These are phyloP conservation scores for Asterochloris erici DNA, from an alignment of 139 green algal genomes.

Conservation along the genomic window DNA sequence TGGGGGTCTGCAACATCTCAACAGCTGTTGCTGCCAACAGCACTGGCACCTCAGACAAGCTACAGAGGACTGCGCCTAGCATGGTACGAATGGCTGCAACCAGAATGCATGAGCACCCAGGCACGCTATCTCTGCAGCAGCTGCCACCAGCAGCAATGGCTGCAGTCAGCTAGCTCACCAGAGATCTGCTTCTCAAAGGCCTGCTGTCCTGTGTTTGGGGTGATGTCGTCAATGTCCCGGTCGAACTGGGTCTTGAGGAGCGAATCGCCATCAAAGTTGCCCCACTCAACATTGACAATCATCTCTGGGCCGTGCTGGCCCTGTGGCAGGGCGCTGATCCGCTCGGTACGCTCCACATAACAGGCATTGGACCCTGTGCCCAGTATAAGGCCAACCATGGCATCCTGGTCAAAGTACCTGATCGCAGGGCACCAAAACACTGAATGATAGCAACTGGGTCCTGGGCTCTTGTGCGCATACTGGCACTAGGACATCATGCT, in stretches of 20 bases:
- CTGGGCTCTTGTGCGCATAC: too few relatives aligned
- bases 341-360: conserved; percentile 62
- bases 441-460: too few relatives aligned
- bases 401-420: conserved; percentile 60
- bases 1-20: too few relatives aligned
- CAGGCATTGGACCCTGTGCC: conserved; percentile 86
- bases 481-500: too few relatives aligned
- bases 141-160: neutral
- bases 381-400: conserved; percentile 72
- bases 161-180: neutral
- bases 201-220: conserved; percentile 50
- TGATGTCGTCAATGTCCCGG: conserved; percentile 59
- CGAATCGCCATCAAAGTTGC: conserved; percentile 54
- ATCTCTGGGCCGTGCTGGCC: conserved; percentile 20
- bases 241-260: conserved; percentile 62
- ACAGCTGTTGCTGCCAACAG: too few relatives aligned
- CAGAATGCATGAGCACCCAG: too few relatives aligned
- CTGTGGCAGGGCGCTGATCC: conserved; percentile 26
- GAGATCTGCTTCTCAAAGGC: conserved; percentile 85
- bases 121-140: too few relatives aligned
- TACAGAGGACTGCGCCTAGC: too few relatives aligned
- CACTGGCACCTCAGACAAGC: too few relatives aligned
- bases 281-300: conserved; percentile 85
- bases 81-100: too few relatives aligned
- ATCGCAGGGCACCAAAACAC: neutral